phyloP scores from a whole-genome alignment of 228 moss, liverwort and hornwort species.

The Sphagnum fallax region DNA sequence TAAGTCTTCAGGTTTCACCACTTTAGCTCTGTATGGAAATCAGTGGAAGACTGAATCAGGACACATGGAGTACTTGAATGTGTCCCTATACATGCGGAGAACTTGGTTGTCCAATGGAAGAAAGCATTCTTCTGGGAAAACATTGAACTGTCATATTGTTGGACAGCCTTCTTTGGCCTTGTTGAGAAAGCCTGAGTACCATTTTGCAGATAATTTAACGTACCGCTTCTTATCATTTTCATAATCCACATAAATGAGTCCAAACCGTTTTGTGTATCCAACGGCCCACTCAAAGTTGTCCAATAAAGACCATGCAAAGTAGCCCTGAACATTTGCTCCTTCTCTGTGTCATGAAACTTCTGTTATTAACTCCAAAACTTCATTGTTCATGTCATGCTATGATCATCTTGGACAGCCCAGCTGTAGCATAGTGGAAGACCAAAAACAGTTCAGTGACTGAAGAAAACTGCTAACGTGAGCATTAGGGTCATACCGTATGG shows the following conservation, averaged over 20 bases:
- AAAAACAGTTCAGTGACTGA: background rate
- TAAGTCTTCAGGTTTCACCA: too few species aligned
- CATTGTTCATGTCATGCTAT: too few species aligned
- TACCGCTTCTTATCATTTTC: constrained; percentile 26
- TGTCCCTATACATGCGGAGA: too few species aligned
- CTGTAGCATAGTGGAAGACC: too few species aligned
- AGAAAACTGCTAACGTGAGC: background rate
- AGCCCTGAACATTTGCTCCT: constrained; percentile 35
- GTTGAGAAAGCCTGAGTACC: constrained; percentile 21
- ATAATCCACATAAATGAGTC: constrained; percentile 40
- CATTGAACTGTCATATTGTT: background rate
- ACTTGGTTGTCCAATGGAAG: too few species aligned
- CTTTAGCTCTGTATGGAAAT: too few species aligned
- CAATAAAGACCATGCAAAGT: constrained; percentile 47
- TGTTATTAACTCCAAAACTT: too few species aligned
- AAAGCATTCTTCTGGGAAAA: too few species aligned
- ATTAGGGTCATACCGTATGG: constrained; percentile 9
- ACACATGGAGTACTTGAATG: too few species aligned
- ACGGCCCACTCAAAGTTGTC: constrained; percentile 56
- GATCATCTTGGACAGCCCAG: too few species aligned
- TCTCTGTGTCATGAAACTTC: constrained; percentile 8
- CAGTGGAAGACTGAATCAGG: too few species aligned
- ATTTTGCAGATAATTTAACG: constrained; percentile 27
- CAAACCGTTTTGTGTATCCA: constrained; percentile 50
- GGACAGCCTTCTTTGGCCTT: constrained; percentile 2